Base-by-base conservation (phyloP, 495 filamentous ascomycete species). In the Penicillium odoratum region DNA sequence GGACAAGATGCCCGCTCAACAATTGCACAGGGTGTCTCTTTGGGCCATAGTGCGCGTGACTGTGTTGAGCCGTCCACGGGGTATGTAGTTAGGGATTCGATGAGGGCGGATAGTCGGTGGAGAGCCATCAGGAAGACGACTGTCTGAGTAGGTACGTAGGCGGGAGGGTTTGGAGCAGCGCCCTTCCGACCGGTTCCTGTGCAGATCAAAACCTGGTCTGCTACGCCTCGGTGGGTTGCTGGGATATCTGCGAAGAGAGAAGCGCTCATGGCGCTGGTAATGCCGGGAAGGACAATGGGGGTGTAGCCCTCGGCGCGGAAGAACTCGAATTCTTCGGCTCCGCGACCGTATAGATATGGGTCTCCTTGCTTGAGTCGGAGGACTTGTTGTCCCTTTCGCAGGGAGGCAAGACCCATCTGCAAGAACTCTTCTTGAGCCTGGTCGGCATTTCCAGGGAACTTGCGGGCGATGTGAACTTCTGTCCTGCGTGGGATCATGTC, bases 401-500 rank as follows among this genome's bases (percentile, higher is more conserved):
- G 75, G 10, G 85, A 89, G 13, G 82, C 82, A 15, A 96, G 77
- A 0, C 91, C 94, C 64, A 91, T 79, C 34, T 81, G 75, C n/a
- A 97, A 83, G 15, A 98, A 84, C 70, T 98, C 94, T 58, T 90
- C 87, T 69, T 98, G 95, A 0, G 94, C 94, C 38, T 83, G 84
- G 60, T 98, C 94, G 36, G 94, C 94, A 63, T 98, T 98, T 11
- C 94, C 94, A 9, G 94, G 94, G 69, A 98, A 98, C 72, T 98
- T 98, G 60, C 92, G 88, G 7, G 94, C 94, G 65, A 98, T 98
- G 63, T 91, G 84, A 15, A 98, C 87, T 26, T 88, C 86, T 16
- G 93, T 93, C 40, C 94, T 83, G 16, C 95, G 90, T 28, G 94
- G 95, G 57, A 97, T 89, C 10, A 98, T 84, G 53, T 91, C 88